phyloP scores from a whole-genome alignment of 306 rosid genomes.

The Macrotyloma uniflorum region DNA sequence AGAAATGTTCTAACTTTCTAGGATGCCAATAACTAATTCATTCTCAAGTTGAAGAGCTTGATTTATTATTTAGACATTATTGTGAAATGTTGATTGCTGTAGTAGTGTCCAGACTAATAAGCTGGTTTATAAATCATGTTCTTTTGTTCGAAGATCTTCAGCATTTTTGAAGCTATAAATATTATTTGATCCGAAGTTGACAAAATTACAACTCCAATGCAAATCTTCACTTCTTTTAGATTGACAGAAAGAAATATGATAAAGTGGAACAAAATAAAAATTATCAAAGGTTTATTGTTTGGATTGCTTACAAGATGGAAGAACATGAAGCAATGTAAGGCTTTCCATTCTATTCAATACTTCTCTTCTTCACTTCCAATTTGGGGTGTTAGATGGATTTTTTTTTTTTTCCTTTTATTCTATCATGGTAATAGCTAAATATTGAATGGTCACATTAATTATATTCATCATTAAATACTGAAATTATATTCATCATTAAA shows the following conservation, averaged over 20 bases:
- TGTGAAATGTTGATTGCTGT: conserved; percentile 17
- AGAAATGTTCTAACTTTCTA: conserved; percentile 14
- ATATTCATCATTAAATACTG: not conserved
- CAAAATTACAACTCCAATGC: not conserved
- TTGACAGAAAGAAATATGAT: not conserved
- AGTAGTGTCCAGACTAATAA: conserved; percentile 11
- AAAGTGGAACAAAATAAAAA: not conserved
- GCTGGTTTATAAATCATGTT: conserved; percentile 20
- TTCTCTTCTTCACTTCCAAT: not conserved
- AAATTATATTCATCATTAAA: not conserved
- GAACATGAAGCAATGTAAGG: not conserved
- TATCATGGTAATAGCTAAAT: not conserved
- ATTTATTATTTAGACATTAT: conserved; percentile 2
- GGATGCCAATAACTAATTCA: not conserved
- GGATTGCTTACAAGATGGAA: not conserved
- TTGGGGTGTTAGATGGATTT: not conserved
- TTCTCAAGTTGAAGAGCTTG: not conserved
- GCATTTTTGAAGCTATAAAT: not conserved
- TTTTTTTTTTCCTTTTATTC: not conserved
- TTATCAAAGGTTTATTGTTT: not conserved
- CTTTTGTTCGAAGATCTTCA: not conserved
- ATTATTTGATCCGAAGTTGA: not conserved
- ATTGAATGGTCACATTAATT: not conserved
- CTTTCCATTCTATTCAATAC: not conserved
- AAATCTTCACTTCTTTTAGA: not conserved